A percentile compares a stretch with the other conserved stretches of the same genome.
These are phyloP conservation scores for Didymella arachidicola DNA, from an alignment of 2,329 filamentous ascomycete species.

Conservation along the genomic window DNA sequence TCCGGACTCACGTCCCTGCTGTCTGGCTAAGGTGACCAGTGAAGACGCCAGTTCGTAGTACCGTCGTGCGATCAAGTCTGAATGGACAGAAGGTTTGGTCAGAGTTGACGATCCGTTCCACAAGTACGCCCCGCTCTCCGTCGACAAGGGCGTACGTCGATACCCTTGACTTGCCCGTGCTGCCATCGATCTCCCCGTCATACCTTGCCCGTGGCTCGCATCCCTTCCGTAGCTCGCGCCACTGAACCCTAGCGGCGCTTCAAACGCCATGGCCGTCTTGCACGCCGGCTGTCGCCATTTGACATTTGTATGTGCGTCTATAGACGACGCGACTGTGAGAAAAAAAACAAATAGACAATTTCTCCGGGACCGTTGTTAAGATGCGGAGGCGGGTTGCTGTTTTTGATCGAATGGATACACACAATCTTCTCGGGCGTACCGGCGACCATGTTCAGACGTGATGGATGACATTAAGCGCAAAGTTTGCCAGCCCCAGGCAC, in stretches of 20 bases:
- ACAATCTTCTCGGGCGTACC: not conserved
- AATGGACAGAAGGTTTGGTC: conserved; percentile 29
- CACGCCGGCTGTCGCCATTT: conserved; percentile 24
- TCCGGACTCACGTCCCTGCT: conserved; percentile 32
- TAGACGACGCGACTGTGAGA: conserved; percentile 10
- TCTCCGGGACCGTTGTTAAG: conserved; percentile 11
- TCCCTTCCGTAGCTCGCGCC: conserved; percentile 48
- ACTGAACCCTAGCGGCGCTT: conserved; percentile 37
- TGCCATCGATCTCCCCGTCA: conserved; percentile 47
- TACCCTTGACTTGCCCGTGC: conserved; percentile 41
- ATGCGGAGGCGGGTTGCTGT: not conserved
- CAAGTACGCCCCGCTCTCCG: conserved; percentile 45
- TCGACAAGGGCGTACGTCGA: conserved; percentile 37
- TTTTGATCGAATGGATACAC: not conserved
- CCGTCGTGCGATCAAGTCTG: conserved; percentile 20
- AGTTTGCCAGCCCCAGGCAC: conserved; percentile 4
- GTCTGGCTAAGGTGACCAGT: conserved; percentile 31
- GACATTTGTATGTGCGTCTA: conserved; percentile 16
- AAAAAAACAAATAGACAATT: conserved; percentile 8
- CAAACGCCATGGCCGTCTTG: conserved; percentile 45
- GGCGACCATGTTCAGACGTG: not conserved
- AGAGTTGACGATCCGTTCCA: conserved; percentile 46
- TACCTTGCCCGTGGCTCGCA: conserved; percentile 47
- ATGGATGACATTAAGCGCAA: conserved; percentile 2
- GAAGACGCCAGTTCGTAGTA: conserved; percentile 16